A percentile compares a stretch with the other conserved stretches of the same genome.
phyloP scores from a whole-genome alignment of 2,329 filamentous ascomycete species.

The Hymenoscyphus albidus region DNA sequence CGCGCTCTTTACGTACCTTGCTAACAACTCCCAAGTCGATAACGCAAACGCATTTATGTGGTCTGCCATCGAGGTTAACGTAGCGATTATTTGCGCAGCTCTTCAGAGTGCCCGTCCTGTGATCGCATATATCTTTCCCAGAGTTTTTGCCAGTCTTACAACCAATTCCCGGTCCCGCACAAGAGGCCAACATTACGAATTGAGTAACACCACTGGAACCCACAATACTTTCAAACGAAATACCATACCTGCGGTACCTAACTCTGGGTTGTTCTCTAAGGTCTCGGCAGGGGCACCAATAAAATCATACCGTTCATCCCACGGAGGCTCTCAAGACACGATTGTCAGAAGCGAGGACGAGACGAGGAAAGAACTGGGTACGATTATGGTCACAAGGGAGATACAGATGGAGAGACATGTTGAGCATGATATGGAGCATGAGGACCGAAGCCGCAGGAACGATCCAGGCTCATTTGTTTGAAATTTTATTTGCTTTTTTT shows the following conservation, averaged over 20 bases:
- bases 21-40: background rate
- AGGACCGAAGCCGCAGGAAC: background rate
- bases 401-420: background rate
- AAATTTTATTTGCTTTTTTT: background rate
- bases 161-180: background rate
- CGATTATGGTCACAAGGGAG: background rate
- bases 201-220: background rate
- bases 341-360: background rate
- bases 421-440: background rate
- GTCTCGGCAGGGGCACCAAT: background rate
- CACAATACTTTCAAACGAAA: background rate
- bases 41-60: background rate
- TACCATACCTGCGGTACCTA: background rate
- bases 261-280: background rate
- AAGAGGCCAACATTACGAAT: background rate
- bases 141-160: background rate
- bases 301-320: background rate
- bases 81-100: background rate
- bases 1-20: no score
- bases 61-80: background rate
- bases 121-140: background rate
- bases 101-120: background rate
- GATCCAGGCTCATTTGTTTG: background rate
- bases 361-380: background rate
- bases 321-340: background rate